Conservation (phyloP, 2,329 filamentous ascomycete species). For the Phyllosticta citribraziliensis region DNA sequence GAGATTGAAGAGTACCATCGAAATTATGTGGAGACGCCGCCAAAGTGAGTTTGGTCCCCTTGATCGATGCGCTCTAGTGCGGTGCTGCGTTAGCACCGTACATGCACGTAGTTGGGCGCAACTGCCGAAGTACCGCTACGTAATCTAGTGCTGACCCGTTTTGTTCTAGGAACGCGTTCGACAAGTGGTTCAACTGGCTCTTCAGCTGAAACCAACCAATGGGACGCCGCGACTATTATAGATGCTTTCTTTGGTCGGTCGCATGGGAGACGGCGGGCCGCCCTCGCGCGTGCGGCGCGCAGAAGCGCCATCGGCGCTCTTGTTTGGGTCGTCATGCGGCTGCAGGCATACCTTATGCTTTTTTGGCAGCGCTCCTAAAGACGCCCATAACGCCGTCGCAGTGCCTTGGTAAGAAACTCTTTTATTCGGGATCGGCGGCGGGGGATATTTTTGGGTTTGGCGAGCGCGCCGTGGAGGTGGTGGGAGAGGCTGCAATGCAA, state of each 20-base stretch:
- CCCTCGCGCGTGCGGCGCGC: too few species aligned
- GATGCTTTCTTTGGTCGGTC: background rate
- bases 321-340: too few species aligned
- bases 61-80: background rate
- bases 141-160: background rate
- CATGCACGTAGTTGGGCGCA: background rate
- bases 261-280: background rate
- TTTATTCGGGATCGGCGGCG: too few species aligned
- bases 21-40: constrained; percentile 39
- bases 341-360: too few species aligned
- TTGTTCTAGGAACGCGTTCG: constrained; percentile 23
- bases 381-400: too few species aligned
- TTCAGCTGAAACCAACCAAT: constrained; percentile 24
- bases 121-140: background rate
- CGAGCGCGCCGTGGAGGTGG: too few species aligned
- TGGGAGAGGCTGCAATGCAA: too few species aligned
- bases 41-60: constrained; percentile 12
- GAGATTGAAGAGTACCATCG: constrained; percentile 60
- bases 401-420: too few species aligned
- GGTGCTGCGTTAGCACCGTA: background rate
- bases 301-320: too few species aligned
- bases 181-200: constrained; percentile 35
- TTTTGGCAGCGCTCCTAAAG: too few species aligned
- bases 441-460: too few species aligned
- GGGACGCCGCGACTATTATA: background rate